phyloP scores from a whole-genome alignment of 257 asterid genomes.

The Solanum piurae region DNA sequence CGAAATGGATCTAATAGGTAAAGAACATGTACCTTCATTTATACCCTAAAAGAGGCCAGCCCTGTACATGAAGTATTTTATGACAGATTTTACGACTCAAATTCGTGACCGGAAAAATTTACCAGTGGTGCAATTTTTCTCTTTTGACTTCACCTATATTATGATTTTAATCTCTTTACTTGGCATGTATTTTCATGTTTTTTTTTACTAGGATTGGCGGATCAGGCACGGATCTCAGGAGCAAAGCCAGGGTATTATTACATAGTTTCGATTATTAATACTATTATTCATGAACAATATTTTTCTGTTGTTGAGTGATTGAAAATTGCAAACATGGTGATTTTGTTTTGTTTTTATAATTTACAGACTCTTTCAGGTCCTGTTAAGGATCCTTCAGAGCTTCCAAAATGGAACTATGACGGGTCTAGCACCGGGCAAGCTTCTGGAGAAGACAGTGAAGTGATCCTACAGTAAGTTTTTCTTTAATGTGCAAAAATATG shows the following conservation, averaged over 20 bases:
- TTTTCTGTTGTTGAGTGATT: neutral
- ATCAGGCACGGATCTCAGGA: constrained; percentile 77
- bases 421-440: constrained; percentile 99
- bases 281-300: neutral
- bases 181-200: neutral
- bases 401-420: constrained; percentile 96
- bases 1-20: neutral
- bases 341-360: neutral
- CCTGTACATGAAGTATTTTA: neutral
- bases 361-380: constrained; percentile 72
- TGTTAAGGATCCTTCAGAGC: constrained; percentile 84
- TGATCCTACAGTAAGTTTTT: constrained; percentile 70
- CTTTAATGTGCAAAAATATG: neutral
- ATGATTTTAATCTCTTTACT: neutral
- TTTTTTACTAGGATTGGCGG: constrained; percentile 77
- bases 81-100: neutral
- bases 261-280: neutral
- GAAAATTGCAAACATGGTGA: neutral
- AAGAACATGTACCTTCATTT: neutral
- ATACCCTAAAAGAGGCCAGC: neutral
- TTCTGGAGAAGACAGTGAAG: constrained; percentile 98
- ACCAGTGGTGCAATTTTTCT: neutral
- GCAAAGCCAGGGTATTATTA: constrained; percentile 79
- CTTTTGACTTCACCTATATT: neutral
- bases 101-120: neutral